Evolutionary conservation across 352 stramenopile species (phyloP).

Genomic region (Phytophthora pistaciae): DNA sequence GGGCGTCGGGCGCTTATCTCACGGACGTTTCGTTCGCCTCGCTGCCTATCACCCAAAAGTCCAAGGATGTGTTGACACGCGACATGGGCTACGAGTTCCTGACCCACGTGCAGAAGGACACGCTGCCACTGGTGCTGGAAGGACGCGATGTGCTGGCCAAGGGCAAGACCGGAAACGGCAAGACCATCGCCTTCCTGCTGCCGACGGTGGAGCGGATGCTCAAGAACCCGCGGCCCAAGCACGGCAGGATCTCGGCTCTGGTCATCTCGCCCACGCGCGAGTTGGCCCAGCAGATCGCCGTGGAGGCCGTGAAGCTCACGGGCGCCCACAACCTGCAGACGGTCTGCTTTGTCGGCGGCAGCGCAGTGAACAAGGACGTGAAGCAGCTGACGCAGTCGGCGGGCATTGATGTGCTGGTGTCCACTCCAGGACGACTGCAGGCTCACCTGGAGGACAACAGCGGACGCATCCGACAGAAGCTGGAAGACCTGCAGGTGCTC

Average conservation of each 20-base stretch:
- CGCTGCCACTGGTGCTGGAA: conserved; percentile 71
- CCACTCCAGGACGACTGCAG: conserved; percentile 95
- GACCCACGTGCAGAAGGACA: conserved; percentile 91
- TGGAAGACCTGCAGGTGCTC: conserved; percentile 64
- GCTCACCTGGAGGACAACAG: conserved; percentile 96
- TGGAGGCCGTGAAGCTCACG: conserved; percentile 89
- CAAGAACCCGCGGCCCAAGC: conserved; percentile 44
- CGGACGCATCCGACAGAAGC: conserved; percentile 80
- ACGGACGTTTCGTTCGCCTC: conserved; percentile 59
- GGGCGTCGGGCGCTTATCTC: conserved; percentile 36
- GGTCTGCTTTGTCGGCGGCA: conserved; percentile 88
- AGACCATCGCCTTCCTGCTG: conserved; percentile 91
- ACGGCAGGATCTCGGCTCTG: conserved; percentile 92
- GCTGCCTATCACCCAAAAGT: conserved; percentile 60
- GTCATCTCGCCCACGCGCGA: conserved; percentile 97
- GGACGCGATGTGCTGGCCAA: conserved; percentile 94
- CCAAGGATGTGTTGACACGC: conserved; percentile 73
- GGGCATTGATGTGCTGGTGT: conserved; percentile 94
- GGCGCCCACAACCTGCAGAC: conserved; percentile 83
- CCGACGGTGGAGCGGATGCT: conserved; percentile 84
- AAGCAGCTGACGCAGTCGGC: conserved; percentile 45
- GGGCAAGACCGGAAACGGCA: conserved; percentile 90
- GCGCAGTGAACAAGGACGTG: conserved; percentile 81
- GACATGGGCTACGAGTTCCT: conserved; percentile 88
- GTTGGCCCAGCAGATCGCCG: conserved; percentile 96